A percentile compares a stretch with the other conserved stretches of the same genome.
phyloP scores from a whole-genome alignment of 2,329 filamentous ascomycete genomes.

The Colletotrichum neosansevieriae region DNA sequence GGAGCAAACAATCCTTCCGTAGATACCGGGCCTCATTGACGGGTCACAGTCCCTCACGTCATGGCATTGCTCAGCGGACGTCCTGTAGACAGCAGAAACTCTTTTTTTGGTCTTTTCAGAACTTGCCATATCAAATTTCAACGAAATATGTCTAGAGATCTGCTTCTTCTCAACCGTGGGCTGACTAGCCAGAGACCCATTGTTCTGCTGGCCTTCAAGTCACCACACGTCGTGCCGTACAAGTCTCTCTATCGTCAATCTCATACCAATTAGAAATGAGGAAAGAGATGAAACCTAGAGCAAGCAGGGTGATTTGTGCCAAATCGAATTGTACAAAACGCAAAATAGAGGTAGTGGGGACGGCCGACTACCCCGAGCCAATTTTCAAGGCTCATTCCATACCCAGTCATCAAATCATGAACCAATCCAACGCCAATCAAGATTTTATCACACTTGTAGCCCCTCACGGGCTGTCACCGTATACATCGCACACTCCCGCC shows the following conservation, averaged over 20 bases:
- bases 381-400: slow-evolving; percentile 27
- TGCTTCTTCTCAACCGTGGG: slow-evolving; percentile 13
- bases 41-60: not conserved
- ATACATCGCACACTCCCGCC: slow-evolving; percentile 9
- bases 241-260: slow-evolving; percentile 32
- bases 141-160: slow-evolving; percentile 33
- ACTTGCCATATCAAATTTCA: slow-evolving; percentile 37
- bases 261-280: slow-evolving; percentile 34
- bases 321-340: slow-evolving; percentile 31
- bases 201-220: not conserved
- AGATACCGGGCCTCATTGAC: not conserved
- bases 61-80: slow-evolving; percentile 31
- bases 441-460: slow-evolving; percentile 27
- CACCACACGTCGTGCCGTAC: slow-evolving; percentile 12
- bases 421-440: slow-evolving; percentile 15
- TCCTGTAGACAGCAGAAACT: not conserved
- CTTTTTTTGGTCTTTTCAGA: slow-evolving; percentile 20
- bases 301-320: slow-evolving; percentile 32
- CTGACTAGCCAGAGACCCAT: not conserved
- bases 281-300: slow-evolving; percentile 22
- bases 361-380: slow-evolving; percentile 19
- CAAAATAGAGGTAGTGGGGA: slow-evolving; percentile 16
- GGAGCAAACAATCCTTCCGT: slow-evolving; percentile 28
- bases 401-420: slow-evolving; percentile 38
- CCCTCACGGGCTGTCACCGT: slow-evolving; percentile 8